Percentiles rank a stretch among this genome's conserved stretches.
These are phyloP conservation scores for Arthrobotrys megalospora DNA, from an alignment of 2,329 filamentous ascomycete genomes.

Conservation along the genomic window DNA sequence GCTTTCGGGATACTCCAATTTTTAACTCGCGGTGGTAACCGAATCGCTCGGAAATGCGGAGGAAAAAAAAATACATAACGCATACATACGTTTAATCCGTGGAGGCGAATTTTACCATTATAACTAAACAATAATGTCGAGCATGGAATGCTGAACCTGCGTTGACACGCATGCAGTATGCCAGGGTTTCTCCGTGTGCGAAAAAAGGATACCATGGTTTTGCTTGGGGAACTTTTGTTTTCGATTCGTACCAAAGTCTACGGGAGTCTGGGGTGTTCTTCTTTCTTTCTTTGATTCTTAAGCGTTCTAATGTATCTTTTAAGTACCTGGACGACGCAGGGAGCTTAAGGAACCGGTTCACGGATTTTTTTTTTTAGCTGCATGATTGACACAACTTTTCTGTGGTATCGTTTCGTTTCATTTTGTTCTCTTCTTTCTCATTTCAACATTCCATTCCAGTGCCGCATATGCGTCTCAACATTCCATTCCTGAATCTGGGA, in stretches of 20 bases:
- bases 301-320: slow-evolving; percentile 19
- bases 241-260: not conserved
- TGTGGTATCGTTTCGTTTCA: slow-evolving; percentile 6
- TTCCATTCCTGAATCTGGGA: slow-evolving; percentile 47
- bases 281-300: not conserved
- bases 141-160: slow-evolving; percentile 58
- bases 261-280: slow-evolving; percentile 18
- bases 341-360: not conserved
- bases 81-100: slow-evolving; percentile 3
- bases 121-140: slow-evolving; percentile 25
- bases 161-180: slow-evolving; percentile 47
- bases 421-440: slow-evolving; percentile 3
- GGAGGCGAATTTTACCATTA: slow-evolving; percentile 31
- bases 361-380: not conserved
- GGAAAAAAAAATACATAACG: not conserved
- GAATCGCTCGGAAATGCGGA: slow-evolving; percentile 19
- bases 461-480: slow-evolving; percentile 52
- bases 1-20: not conserved
- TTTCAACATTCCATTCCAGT: slow-evolving; percentile 54
- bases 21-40: slow-evolving; percentile 12
- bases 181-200: slow-evolving; percentile 22
- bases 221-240: slow-evolving; percentile 14
- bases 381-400: not conserved
- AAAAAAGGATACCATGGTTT: slow-evolving; percentile 29
- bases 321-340: slow-evolving; percentile 35